Evolutionary conservation across 306 rosid genomes (phyloP).

Genomic region (Ormosia emarginata): DNA sequence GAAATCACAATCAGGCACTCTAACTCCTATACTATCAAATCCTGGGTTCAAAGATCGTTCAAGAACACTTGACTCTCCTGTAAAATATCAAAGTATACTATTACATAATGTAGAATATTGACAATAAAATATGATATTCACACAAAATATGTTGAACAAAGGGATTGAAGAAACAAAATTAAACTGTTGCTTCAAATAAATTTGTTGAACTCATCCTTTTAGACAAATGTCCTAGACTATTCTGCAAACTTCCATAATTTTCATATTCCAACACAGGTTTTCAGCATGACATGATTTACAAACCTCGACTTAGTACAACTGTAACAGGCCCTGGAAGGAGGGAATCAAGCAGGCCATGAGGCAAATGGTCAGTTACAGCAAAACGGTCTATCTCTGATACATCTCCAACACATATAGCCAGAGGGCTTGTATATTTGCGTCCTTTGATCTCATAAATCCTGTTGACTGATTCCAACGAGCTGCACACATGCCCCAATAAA

Average conservation of each 20-base stretch:
- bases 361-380: constrained; percentile 71
- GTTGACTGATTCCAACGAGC: constrained; percentile 67
- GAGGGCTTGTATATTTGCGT: constrained; percentile 69
- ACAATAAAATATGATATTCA: not conserved
- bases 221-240: not conserved
- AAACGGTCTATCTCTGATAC: constrained; percentile 57
- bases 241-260: not conserved
- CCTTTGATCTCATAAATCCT: constrained; percentile 83
- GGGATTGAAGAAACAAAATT: not conserved
- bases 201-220: not conserved
- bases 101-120: not conserved
- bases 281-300: not conserved
- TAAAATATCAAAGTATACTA: constrained; percentile 30
- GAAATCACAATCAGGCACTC: constrained; percentile 87
- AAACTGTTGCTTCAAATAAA: not conserved
- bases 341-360: constrained; percentile 66
- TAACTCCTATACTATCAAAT: constrained; percentile 77
- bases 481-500: constrained; percentile 34
- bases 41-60: constrained; percentile 90
- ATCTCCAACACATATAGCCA: constrained; percentile 82
- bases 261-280: not conserved
- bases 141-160: not conserved
- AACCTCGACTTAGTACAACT: constrained; percentile 75
- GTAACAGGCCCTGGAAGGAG: constrained; percentile 99
- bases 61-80: constrained; percentile 83